Evolutionary conservation across 1,284 basidiomycete species (phyloP).

Genomic region (Tilletia caries): DNA sequence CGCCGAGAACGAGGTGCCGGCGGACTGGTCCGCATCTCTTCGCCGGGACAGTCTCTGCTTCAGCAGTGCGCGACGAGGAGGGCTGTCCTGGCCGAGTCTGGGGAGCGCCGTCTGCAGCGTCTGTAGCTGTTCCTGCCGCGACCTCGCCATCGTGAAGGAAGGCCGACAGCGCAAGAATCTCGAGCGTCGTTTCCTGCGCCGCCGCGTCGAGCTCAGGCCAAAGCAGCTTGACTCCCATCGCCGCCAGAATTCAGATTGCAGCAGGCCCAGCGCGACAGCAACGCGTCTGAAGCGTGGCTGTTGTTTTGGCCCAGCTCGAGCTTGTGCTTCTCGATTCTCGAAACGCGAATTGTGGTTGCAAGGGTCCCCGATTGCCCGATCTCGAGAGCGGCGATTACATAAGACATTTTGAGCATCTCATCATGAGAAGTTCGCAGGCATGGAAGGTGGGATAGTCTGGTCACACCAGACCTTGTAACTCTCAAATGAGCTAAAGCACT

Average conservation of each 20-base stretch:
- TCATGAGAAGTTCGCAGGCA: no score
- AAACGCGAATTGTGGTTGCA: no score
- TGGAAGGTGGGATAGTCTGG: no score
- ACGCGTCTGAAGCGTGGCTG: no score
- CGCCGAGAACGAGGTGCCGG: constrained; percentile 33
- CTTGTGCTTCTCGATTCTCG: no score
- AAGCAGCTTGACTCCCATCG: constrained; percentile 44
- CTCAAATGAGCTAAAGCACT: no score
- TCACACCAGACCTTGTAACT: no score
- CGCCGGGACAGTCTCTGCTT: background rate
- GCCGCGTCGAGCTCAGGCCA: constrained; percentile 37
- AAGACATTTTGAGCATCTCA: no score
- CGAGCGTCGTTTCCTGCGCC: constrained; percentile 31
- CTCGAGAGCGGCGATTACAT: no score
- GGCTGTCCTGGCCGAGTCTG: no score
- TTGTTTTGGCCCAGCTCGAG: no score
- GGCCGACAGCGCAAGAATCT: constrained; percentile 24
- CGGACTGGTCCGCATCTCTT: background rate
- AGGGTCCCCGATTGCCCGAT: no score
- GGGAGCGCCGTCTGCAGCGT: background rate
- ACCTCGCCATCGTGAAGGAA: constrained; percentile 19
- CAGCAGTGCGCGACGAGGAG: background rate
- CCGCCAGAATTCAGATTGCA: background rate
- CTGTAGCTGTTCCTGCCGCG: background rate
- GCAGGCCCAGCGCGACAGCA: background rate